Conservation (phyloP, 1,284 basidiomycete genomes). For the Tausonia pullulans region DNA sequence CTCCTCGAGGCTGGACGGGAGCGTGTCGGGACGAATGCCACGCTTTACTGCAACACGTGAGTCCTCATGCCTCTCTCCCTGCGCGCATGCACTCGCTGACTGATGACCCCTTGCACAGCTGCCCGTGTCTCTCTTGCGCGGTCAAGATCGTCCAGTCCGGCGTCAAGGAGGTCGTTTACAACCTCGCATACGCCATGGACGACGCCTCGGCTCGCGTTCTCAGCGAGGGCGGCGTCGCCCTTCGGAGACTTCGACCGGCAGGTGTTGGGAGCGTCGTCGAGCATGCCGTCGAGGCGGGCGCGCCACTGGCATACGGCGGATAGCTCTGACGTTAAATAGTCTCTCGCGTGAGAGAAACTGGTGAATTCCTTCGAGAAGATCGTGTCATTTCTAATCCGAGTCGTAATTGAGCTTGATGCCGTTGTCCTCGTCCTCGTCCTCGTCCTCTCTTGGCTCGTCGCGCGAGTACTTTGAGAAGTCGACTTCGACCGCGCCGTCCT, state of each 20-base stretch:
- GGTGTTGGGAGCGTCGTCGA: neutral
- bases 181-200: constrained; percentile 92
- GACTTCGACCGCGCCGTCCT: constrained; percentile 63
- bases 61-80: constrained; percentile 21
- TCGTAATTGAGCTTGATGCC: constrained; percentile 38
- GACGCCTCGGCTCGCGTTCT: constrained; percentile 66
- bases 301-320: no score
- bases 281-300: no score
- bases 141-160: constrained; percentile 94
- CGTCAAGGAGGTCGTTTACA: constrained; percentile 87
- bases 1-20: constrained; percentile 84
- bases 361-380: neutral
- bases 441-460: constrained; percentile 48
- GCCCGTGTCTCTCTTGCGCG: constrained; percentile 89
- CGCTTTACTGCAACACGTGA: constrained; percentile 75
- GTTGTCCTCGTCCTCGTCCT: constrained; percentile 45
- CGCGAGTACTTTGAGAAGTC: constrained; percentile 80
- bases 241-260: constrained; percentile 37
- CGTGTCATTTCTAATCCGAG: constrained; percentile 5
- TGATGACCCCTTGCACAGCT: constrained; percentile 43
- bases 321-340: no score
- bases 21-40: constrained; percentile 65
- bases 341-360: no score
- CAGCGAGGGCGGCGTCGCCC: constrained; percentile 60
- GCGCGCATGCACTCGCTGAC: neutral